phyloP scores from a whole-genome alignment of 2,329 filamentous ascomycete species.

The Hyphodiscus sp. region DNA sequence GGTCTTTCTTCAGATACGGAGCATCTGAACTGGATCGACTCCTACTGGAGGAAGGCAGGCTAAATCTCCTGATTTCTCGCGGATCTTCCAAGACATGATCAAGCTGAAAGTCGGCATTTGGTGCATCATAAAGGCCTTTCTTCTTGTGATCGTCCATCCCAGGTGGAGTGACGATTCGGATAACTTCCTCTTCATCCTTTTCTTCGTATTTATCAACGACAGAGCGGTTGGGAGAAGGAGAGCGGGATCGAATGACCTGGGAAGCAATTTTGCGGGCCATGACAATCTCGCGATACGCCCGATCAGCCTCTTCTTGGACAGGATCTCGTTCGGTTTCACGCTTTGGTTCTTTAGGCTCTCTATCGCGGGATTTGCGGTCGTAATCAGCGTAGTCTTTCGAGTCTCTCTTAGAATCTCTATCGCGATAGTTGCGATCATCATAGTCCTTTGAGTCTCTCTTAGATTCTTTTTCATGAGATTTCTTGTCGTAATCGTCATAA shows the following conservation, averaged over 20 bases:
- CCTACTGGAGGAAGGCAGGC: conserved; percentile 20
- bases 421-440: conserved; percentile 12
- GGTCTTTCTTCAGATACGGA: conserved; percentile 19
- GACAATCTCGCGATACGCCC: conserved; percentile 49
- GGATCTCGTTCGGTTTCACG: conserved; percentile 30
- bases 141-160: conserved; percentile 39
- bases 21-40: conserved; percentile 34
- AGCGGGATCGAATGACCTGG: conserved; percentile 48
- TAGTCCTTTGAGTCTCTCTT: conserved; percentile 18
- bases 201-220: conserved; percentile 47
- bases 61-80: conserved; percentile 38
- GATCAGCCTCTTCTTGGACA: conserved; percentile 52
- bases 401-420: conserved; percentile 10
- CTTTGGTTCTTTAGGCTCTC: conserved; percentile 10
- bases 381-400: conserved; percentile 18
- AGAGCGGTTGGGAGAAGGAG: conserved; percentile 44
- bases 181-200: conserved; percentile 32
- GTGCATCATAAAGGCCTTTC: conserved; percentile 48
- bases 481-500: conserved; percentile 20
- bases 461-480: conserved; percentile 12
- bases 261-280: conserved; percentile 46
- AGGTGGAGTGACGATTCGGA: conserved; percentile 49
- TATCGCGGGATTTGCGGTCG: conserved; percentile 12
- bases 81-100: conserved; percentile 51
- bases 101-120: conserved; percentile 57